Conservation (phyloP, 2,329 filamentous ascomycete genomes). For the Fusarium papillatum region DNA sequence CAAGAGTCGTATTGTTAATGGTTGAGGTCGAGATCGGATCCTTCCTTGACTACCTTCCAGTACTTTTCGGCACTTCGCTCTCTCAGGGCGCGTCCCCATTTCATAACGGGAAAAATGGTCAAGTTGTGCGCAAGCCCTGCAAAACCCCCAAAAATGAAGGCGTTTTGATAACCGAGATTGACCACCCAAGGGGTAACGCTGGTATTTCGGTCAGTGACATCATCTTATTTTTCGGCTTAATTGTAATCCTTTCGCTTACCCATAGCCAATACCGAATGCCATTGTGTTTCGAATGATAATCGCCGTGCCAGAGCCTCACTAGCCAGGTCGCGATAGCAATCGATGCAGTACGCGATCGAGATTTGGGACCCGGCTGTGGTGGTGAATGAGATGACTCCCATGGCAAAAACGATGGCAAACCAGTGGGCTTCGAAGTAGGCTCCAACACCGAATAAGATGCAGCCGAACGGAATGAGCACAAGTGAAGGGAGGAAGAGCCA, state of each 20-base stretch:
- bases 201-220: neutral
- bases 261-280: constrained; percentile 7
- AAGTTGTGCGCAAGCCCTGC: constrained; percentile 9
- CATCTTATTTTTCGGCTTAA: neutral
- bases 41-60: constrained; percentile 7
- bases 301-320: constrained; percentile 1
- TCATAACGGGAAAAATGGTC: constrained; percentile 5
- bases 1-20: neutral
- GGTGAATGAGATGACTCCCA: constrained; percentile 6
- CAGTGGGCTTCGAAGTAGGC: neutral
- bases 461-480: neutral
- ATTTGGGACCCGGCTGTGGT: neutral
- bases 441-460: neutral
- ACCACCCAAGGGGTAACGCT: constrained; percentile 12
- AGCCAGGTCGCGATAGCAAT: constrained; percentile 3
- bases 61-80: constrained; percentile 16
- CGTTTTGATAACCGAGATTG: constrained; percentile 15
- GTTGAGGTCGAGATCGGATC: neutral
- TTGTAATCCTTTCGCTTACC: neutral
- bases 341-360: constrained; percentile 10
- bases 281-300: constrained; percentile 16
- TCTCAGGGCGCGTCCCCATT: neutral
- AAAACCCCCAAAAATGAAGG: constrained; percentile 15
- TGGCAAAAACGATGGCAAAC: neutral
- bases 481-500: constrained; percentile 11